Evolutionary conservation across 805 yeast species (phyloP), one percentile per base, ranked within the genome.

Genomic region (Myxozyma melibiosi): DNA sequence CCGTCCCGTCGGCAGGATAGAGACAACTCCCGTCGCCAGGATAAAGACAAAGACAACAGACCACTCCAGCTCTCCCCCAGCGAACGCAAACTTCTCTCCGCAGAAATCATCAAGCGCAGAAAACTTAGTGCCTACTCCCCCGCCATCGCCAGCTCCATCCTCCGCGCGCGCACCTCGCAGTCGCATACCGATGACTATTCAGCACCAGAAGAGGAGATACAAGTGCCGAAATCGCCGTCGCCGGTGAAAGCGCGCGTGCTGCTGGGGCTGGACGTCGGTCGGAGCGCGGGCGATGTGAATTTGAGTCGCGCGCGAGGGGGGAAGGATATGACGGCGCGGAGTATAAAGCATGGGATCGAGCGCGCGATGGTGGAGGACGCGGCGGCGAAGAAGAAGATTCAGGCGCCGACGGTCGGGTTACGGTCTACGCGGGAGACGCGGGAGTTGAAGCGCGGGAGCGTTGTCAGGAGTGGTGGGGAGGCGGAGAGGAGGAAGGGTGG

Each of bases 241-340:
- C 58, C 63, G 28, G 18, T 35, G 14, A 53, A 68, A 1, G 61
- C 65, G 9, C 51, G 70, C 16, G 43, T 58, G 9, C 35, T 24
- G 4, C 58, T 67, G 7, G 69, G 69, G 2, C 56, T 68, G 24
- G 70, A 66, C 47, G 59, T 54, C 9, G 63, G 63, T 5, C 28
- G 51, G 6, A 54, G 53, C 13, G 70, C 66, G 4, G 34, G 48
- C 34, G 67, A 67, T 34, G 53, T 66, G 3, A 48, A 43, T 16
- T 51, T 65, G 16, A 53, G 41, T 34, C 59, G 63, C 18, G 34
- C 18, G 13, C 31, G 8, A 1, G 24, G 35, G 18, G 16, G 18
- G 9, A 27, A 20, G 16, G 3, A 7, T 18, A 13, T 43, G 1
- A 24, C 31, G 14, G 14, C 48, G 43, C n/a, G n/a, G n/a, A 33